Percentiles rank a stretch among this genome's conserved stretches.
Evolutionary conservation across 306 rosid genomes (phyloP).

Genomic region (Quercus robur): DNA sequence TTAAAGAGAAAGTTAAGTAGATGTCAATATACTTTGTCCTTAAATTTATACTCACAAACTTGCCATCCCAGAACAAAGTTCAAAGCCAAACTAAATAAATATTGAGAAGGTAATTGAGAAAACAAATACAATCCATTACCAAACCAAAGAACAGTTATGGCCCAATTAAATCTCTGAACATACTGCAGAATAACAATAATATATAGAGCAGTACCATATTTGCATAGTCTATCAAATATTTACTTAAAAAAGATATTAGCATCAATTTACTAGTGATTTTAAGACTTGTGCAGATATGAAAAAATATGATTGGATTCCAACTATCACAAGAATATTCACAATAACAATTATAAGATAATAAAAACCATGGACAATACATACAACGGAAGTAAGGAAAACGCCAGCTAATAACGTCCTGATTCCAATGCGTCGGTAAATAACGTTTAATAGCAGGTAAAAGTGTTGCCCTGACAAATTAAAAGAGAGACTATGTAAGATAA

Average conservation of each 20-base stretch:
- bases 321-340: slow-evolving; percentile 11
- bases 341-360: neutral
- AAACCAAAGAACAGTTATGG: neutral
- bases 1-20: neutral
- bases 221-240: neutral
- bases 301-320: neutral
- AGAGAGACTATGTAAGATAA: slow-evolving; percentile 14
- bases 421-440: slow-evolving; percentile 81
- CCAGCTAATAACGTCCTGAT: slow-evolving; percentile 62
- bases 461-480: slow-evolving; percentile 72
- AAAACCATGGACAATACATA: slow-evolving; percentile 40
- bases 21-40: neutral
- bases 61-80: neutral
- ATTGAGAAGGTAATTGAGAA: neutral
- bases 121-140: neutral
- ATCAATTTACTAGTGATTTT: neutral
- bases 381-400: slow-evolving; percentile 82
- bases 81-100: neutral
- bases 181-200: neutral
- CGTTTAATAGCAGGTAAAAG: slow-evolving; percentile 78
- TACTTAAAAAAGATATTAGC: neutral
- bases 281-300: slow-evolving; percentile 9
- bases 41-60: neutral
- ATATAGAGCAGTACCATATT: neutral
- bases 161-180: neutral